Base-by-base conservation (phyloP, 495 filamentous ascomycete species). In the Talaromyces nanjingensis region DNA sequence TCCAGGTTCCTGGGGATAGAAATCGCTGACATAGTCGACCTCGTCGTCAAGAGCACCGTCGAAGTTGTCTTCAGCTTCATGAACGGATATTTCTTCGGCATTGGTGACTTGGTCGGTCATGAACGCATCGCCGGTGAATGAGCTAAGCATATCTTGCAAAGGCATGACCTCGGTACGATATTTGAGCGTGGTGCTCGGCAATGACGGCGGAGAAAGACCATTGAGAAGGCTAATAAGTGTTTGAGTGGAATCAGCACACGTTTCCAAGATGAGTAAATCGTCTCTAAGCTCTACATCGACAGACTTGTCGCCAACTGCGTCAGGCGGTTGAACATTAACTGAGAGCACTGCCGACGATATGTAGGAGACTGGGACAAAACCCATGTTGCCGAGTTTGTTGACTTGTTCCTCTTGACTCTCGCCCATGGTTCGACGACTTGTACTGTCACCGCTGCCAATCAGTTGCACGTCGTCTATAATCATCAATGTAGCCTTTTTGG, bases 221-320 rank as follows among this genome's bases (percentile, higher is more conserved):
- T 90, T 91, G 47, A 94, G 71, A 63, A 94, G 84, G 16, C 81
- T 85, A 59, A 96, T 87, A 3, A 99, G 83, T 0, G 96, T 98
- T 69, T 96, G 92, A 0, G 94, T 98, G 9, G 96, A 98, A 74
- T 99, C 96, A 16, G 96, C 94, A 70, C 96, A 98, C 4, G 92
- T 91, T 71, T 99, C 96, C 16, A 99, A 79, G 24, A 99, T 86
- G 29, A 98, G 79, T 2, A 99, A 79, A 70, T 94, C 89, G 70
- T 96, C 91, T 49, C 83, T 84, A 8, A 97, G 67, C 65, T 96
- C 90, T 3, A 96, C 82, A 67, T 94, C 91, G 9, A 96, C 72
- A 39, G 85, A 85, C 63, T 87, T 86, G 11, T 83, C 78, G 0
- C 80, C 84, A 31, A 84, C 80, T 0, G 79, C 77, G 47, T 75